Percentiles rank a stretch among this genome's conserved stretches.
phyloP scores from a whole-genome alignment of 2,329 filamentous ascomycete species.

The Alternaria gansuensis region DNA sequence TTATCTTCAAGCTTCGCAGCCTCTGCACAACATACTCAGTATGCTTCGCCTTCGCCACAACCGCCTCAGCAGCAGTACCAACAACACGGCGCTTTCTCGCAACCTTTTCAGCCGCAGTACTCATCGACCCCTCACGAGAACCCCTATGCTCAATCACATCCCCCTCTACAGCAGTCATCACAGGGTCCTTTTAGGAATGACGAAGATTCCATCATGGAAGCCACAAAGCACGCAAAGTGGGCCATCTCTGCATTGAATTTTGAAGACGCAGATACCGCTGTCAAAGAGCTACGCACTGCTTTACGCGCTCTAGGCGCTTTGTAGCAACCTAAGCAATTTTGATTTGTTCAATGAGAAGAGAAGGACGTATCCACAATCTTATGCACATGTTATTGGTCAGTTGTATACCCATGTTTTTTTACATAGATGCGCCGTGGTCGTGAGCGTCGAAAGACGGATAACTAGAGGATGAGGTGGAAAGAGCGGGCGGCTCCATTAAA shows the following conservation, averaged over 20 bases:
- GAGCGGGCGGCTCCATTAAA: no score
- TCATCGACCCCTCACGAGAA: conserved; percentile 28
- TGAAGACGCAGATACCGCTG: conserved; percentile 90
- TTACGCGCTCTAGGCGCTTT: conserved; percentile 72
- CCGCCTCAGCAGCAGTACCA: conserved; percentile 16
- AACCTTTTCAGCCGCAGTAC: conserved; percentile 24
- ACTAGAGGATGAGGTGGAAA: no score
- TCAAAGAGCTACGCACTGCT: conserved; percentile 82
- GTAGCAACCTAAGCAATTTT: neutral
- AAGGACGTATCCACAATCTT: neutral
- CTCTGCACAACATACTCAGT: conserved; percentile 21
- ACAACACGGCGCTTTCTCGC: conserved; percentile 13
- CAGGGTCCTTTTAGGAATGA: conserved; percentile 65
- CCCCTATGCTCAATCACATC: conserved; percentile 32
- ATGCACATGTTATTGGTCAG: conserved; percentile 5
- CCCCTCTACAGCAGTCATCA: conserved; percentile 26
- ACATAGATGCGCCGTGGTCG: conserved; percentile 16
- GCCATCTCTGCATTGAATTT: conserved; percentile 97
- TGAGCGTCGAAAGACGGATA: neutral
- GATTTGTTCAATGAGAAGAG: neutral
- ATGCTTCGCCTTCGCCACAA: conserved; percentile 13
- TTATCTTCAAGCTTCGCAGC: conserved; percentile 21
- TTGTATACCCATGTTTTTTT: conserved; percentile 30
- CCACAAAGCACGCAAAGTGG: conserved; percentile 96
- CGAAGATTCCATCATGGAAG: conserved; percentile 74